Evolutionary conservation across 371 early-diverging fungal genomes (phyloP).

Genomic region (Lichtheimia corymbifera): DNA sequence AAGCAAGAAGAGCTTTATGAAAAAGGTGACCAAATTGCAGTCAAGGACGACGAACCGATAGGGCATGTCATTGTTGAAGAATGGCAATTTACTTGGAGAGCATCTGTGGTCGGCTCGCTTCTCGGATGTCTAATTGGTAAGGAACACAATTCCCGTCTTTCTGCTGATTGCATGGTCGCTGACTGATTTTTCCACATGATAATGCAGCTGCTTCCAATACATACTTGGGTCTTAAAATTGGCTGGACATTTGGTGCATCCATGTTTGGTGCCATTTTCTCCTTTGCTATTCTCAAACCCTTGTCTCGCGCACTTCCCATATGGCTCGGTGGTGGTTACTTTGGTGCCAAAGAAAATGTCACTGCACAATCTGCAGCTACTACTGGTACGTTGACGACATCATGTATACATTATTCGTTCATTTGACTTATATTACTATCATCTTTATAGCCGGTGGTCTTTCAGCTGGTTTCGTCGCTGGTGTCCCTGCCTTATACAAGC

Average conservation of each 20-base stretch:
- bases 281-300: conserved; percentile 62
- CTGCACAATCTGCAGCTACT: conserved; percentile 70
- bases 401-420: no score
- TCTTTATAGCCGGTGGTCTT: conserved; percentile 51
- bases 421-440: no score
- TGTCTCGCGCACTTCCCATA: conserved; percentile 48
- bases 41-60: conserved; percentile 15
- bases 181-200: background rate
- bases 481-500: conserved; percentile 72
- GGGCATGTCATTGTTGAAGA: conserved; percentile 25
- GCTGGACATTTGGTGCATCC: conserved; percentile 67
- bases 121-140: conserved; percentile 66
- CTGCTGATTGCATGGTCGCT: background rate
- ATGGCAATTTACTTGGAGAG: conserved; percentile 57
- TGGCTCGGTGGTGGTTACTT: conserved; percentile 64
- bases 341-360: conserved; percentile 70
- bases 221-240: conserved; percentile 66
- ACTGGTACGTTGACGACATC: conserved; percentile 34
- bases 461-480: conserved; percentile 68
- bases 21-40: conserved; percentile 23
- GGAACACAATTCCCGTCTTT: background rate
- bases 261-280: conserved; percentile 53
- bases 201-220: conserved; percentile 58
- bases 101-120: conserved; percentile 64
- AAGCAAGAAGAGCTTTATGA: conserved; percentile 13